Evolutionary conservation across 148 eudicot species (phyloP).

Genomic region (Nepenthes gracilis): DNA sequence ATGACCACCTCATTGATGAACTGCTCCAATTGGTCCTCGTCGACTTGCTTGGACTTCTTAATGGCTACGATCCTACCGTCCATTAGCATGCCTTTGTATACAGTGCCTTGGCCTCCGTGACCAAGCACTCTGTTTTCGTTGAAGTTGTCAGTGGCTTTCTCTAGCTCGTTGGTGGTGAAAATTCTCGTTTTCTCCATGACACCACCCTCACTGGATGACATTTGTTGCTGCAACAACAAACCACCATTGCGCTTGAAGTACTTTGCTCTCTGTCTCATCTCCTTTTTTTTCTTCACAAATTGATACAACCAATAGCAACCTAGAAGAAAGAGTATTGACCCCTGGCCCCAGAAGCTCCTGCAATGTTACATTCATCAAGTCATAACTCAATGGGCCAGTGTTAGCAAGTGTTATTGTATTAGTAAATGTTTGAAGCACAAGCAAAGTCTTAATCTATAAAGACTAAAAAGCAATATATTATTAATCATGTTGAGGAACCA

Average conservation of each 20-base stretch:
- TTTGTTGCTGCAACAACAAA: slow-evolving; percentile 8
- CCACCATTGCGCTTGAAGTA: slow-evolving; percentile 15
- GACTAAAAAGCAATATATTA: no score
- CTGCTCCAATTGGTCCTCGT: slow-evolving; percentile 8
- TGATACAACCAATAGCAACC: neutral
- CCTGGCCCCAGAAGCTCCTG: neutral
- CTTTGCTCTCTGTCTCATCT: slow-evolving; percentile 8
- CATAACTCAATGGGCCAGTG: no score
- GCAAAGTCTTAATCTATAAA: no score
- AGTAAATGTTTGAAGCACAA: no score
- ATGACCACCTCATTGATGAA: slow-evolving; percentile 22
- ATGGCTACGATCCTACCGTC: slow-evolving; percentile 11
- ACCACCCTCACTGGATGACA: neutral
- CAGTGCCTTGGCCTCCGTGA: slow-evolving; percentile 17
- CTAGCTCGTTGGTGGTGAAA: slow-evolving; percentile 6
- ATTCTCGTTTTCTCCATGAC: slow-evolving; percentile 4
- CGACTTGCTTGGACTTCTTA: slow-evolving; percentile 9
- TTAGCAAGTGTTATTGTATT: no score
- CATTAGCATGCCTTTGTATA: slow-evolving; percentile 16
- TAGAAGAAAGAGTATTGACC: neutral
- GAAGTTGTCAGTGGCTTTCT: slow-evolving; percentile 12
- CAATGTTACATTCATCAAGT: neutral
- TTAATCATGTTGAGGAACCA: no score
- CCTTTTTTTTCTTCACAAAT: neutral
- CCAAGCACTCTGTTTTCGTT: slow-evolving; percentile 13